These are phyloP conservation scores for Sugiyamaella castrensis DNA, from an alignment of 1,139 yeast species.

Conservation along the genomic window DNA sequence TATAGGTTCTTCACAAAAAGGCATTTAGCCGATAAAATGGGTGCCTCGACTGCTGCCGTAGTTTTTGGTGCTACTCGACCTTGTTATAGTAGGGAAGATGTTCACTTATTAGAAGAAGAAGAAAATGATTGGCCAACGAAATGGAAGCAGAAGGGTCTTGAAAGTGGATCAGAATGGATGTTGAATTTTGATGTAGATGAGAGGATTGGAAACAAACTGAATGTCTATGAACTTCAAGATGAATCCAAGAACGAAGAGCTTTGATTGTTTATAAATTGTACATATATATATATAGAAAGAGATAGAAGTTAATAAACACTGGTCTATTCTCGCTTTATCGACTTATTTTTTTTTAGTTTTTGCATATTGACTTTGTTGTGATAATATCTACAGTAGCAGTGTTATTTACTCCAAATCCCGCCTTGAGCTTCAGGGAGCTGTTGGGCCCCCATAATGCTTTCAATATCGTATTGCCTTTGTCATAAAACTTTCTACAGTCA, in stretches of 20 bases:
- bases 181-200: slow-evolving; percentile 70
- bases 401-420: too few species aligned
- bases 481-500: too few species aligned
- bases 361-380: too few species aligned
- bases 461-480: too few species aligned
- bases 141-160: slow-evolving; percentile 75
- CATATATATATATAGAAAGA: slow-evolving; percentile 2
- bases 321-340: too few species aligned
- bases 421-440: too few species aligned
- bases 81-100: slow-evolving; percentile 52
- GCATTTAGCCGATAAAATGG: slow-evolving; percentile 65
- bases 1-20: slow-evolving; percentile 77
- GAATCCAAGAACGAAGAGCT: neutral
- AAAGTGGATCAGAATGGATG: slow-evolving; percentile 83
- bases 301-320: neutral
- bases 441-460: too few species aligned
- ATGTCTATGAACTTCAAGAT: slow-evolving; percentile 46
- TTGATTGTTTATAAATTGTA: slow-evolving; percentile 11
- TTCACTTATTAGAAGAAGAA: slow-evolving; percentile 58
- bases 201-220: slow-evolving; percentile 55
- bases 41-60: slow-evolving; percentile 57
- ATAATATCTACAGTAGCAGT: too few species aligned
- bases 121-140: slow-evolving; percentile 87
- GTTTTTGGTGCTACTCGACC: slow-evolving; percentile 57
- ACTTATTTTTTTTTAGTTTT: too few species aligned